Percentiles rank a stretch among this genome's conserved stretches.
These are phyloP conservation scores for Russula sp. DNA, from an alignment of 768 basidiomycete genomes.

Conservation along the genomic window DNA sequence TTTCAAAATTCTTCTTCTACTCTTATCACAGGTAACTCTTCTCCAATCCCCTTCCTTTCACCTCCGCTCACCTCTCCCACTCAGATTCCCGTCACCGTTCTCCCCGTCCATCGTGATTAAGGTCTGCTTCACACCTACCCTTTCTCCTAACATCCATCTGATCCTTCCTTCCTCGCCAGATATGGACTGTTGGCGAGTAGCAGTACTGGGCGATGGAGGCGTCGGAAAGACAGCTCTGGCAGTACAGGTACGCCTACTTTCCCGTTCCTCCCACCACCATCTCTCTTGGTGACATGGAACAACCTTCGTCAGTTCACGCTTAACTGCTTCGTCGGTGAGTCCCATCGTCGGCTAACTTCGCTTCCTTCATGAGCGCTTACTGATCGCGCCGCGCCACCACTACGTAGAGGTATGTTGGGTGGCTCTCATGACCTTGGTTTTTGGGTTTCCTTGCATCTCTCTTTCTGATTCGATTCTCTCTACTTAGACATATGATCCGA, in stretches of 20 bases:
- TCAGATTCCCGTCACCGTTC: constrained; percentile 14
- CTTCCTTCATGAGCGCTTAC: constrained; percentile 6
- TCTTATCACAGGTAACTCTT: constrained; percentile 9
- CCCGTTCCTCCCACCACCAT: not conserved
- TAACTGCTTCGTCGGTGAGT: constrained; percentile 91
- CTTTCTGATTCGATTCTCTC: constrained; percentile 8
- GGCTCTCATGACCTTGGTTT: constrained; percentile 9
- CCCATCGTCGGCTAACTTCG: not conserved
- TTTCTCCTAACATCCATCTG: not conserved
- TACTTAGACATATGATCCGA: constrained; percentile 90
- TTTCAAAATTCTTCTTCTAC: constrained; percentile 9
- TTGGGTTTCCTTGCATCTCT: constrained; percentile 13
- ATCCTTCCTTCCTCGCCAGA: constrained; percentile 27
- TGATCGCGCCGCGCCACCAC: constrained; percentile 16
- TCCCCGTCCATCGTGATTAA: constrained; percentile 18
- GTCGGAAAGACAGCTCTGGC: constrained; percentile 96
- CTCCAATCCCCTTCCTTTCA: constrained; percentile 5
- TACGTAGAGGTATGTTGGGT: constrained; percentile 45
- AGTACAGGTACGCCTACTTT: constrained; percentile 68
- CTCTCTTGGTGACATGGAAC: constrained; percentile 3
- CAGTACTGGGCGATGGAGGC: constrained; percentile 94
- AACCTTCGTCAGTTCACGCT: constrained; percentile 67
- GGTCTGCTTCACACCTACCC: not conserved
- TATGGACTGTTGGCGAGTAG: constrained; percentile 95
- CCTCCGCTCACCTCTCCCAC: constrained; percentile 9